Conservation (phyloP, 139 green algal genomes). For the Chlorella vulgaris region DNA sequence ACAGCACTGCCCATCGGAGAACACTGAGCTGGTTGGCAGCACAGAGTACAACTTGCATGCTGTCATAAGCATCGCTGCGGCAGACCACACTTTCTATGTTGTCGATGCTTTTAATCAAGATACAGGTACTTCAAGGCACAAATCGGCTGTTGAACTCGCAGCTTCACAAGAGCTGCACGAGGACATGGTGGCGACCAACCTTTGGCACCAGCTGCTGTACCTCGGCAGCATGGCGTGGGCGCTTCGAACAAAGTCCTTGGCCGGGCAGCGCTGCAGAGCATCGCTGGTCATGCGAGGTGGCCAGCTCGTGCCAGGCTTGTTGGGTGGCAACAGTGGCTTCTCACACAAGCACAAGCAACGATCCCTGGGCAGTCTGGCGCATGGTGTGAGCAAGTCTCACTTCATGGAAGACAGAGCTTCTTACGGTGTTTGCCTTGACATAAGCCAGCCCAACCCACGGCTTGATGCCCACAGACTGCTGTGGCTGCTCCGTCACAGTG, state of each 20-base stretch:
- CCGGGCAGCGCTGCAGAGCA: neutral
- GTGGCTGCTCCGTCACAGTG: neutral
- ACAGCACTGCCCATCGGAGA: neutral
- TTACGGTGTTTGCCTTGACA: slow-evolving; percentile 20
- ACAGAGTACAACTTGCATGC: neutral
- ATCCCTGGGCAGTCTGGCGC: slow-evolving; percentile 7
- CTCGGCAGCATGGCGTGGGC: slow-evolving; percentile 26
- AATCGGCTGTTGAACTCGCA: too few relatives aligned
- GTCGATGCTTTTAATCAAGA: neutral
- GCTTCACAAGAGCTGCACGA: neutral
- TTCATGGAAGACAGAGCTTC: slow-evolving; percentile 43
- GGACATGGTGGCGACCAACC: neutral
- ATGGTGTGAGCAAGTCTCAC: slow-evolving; percentile 21
- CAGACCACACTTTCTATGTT: neutral
- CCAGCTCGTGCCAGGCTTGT: neutral
- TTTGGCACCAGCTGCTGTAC: neutral
- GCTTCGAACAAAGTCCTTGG: neutral
- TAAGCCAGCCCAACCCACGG: neutral
- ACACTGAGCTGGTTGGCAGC: neutral
- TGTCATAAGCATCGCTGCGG: neutral
- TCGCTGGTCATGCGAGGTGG: neutral
- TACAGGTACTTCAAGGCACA: neutral
- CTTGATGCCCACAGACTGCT: neutral
- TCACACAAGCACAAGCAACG: neutral
- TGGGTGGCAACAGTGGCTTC: neutral